These are phyloP conservation scores for Aspergillus bombycis DNA, from an alignment of 2,329 filamentous ascomycete genomes.

Conservation along the genomic window DNA sequence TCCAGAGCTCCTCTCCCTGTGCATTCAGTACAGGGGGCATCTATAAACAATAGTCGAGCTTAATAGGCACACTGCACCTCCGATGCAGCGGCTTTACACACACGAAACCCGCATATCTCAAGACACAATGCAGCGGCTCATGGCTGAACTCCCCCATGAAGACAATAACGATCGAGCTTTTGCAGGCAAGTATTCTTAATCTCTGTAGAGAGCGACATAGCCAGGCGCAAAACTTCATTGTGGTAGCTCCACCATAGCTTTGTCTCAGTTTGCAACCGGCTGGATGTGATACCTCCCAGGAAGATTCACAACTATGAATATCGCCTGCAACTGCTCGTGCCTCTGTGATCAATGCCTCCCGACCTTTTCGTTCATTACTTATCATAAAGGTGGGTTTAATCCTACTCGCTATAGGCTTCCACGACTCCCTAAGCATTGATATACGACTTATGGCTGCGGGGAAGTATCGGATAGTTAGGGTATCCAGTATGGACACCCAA, in stretches of 20 bases:
- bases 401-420: neutral
- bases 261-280: neutral
- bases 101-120: no score
- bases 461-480: neutral
- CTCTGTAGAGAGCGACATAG: neutral
- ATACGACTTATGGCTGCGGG: no score
- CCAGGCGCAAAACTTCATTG: neutral
- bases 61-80: neutral
- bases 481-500: neutral
- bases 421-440: neutral
- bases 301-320: neutral
- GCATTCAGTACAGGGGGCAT: neutral
- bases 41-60: neutral
- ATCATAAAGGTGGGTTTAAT: neutral
- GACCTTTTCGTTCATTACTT: neutral
- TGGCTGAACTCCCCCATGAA: neutral
- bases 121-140: neutral
- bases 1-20: neutral
- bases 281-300: neutral
- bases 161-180: neutral
- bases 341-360: rapidly evolving
- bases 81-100: neutral
- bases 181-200: neutral
- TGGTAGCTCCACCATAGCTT: neutral
- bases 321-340: neutral